A percentile compares a stretch with the other conserved stretches of the same genome.
Evolutionary conservation across 2,329 filamentous ascomycete species (phyloP).

Genomic region (Pestalotiopsis sp.): DNA sequence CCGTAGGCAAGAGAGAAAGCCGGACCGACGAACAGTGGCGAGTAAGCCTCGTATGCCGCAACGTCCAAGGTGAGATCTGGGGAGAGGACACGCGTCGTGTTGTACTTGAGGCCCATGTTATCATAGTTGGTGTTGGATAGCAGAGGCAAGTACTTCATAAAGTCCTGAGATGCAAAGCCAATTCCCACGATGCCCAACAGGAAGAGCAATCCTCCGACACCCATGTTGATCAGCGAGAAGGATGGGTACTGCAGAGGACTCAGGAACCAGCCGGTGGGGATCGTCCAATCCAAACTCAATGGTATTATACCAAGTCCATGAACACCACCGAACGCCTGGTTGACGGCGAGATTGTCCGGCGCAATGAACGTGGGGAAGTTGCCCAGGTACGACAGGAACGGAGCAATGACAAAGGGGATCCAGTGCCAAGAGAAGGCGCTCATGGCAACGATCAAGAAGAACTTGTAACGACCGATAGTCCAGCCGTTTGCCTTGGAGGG

Average conservation of each 20-base stretch:
- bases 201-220: slow-evolving; percentile 54
- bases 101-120: slow-evolving; percentile 48
- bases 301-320: slow-evolving; percentile 63
- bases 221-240: slow-evolving; percentile 60
- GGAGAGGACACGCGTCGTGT: slow-evolving; percentile 48
- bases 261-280: slow-evolving; percentile 50
- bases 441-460: slow-evolving; percentile 56
- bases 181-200: slow-evolving; percentile 39
- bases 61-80: slow-evolving; percentile 45
- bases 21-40: slow-evolving; percentile 55
- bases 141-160: slow-evolving; percentile 45
- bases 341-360: slow-evolving; percentile 62
- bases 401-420: slow-evolving; percentile 66
- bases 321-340: slow-evolving; percentile 64
- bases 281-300: slow-evolving; percentile 58
- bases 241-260: slow-evolving; percentile 56
- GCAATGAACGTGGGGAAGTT: slow-evolving; percentile 63
- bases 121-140: slow-evolving; percentile 55
- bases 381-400: slow-evolving; percentile 60
- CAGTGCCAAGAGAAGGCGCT: slow-evolving; percentile 62
- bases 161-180: slow-evolving; percentile 50
- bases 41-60: slow-evolving; percentile 46
- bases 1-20: slow-evolving; percentile 60
- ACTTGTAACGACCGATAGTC: slow-evolving; percentile 59
- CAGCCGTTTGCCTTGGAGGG: slow-evolving; percentile 58